phyloP scores from a whole-genome alignment of 2,329 filamentous ascomycete species.

The Aureobasidium sp. region DNA sequence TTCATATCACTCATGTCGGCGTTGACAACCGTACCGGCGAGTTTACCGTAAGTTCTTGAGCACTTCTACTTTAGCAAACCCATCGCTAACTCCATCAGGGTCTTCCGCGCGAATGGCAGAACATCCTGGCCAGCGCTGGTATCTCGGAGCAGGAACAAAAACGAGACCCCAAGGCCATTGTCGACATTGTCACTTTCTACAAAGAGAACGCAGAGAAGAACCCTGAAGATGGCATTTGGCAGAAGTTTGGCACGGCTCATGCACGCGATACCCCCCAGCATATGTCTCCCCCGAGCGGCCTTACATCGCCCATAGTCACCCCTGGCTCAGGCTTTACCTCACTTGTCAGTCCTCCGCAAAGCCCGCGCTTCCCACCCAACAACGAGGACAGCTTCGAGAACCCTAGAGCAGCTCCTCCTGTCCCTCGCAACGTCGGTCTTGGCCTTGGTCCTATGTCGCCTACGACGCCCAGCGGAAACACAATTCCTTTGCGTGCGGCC shows the following conservation, averaged over 20 bases:
- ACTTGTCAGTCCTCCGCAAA: constrained; percentile 68
- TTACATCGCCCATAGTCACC: constrained; percentile 19
- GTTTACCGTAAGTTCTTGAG: constrained; percentile 65
- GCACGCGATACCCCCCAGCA: constrained; percentile 40
- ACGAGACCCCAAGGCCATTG: constrained; percentile 89
- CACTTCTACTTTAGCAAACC: neutral
- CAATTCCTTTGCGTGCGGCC: constrained; percentile 64
- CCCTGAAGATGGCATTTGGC: constrained; percentile 79
- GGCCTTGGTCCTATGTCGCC: constrained; percentile 36
- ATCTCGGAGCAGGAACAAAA: constrained; percentile 94
- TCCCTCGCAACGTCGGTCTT: constrained; percentile 45
- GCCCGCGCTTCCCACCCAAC: constrained; percentile 80
- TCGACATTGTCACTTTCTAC: constrained; percentile 94
- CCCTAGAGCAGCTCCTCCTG: constrained; percentile 81
- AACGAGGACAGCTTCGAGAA: constrained; percentile 95
- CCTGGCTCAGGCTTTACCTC: constrained; percentile 43
- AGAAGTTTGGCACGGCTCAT: constrained; percentile 89
- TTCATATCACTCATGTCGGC: constrained; percentile 95
- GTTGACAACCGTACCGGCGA: constrained; percentile 94
- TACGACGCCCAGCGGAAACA: constrained; percentile 14
- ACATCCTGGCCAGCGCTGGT: constrained; percentile 86
- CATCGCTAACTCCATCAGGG: constrained; percentile 48
- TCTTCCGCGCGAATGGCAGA: constrained; percentile 95
- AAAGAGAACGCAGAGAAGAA: constrained; percentile 81
- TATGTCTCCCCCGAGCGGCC: constrained; percentile 20